These are phyloP conservation scores for Diplosphaera chodatii DNA, from an alignment of 139 green algal genomes.

Conservation along the genomic window DNA sequence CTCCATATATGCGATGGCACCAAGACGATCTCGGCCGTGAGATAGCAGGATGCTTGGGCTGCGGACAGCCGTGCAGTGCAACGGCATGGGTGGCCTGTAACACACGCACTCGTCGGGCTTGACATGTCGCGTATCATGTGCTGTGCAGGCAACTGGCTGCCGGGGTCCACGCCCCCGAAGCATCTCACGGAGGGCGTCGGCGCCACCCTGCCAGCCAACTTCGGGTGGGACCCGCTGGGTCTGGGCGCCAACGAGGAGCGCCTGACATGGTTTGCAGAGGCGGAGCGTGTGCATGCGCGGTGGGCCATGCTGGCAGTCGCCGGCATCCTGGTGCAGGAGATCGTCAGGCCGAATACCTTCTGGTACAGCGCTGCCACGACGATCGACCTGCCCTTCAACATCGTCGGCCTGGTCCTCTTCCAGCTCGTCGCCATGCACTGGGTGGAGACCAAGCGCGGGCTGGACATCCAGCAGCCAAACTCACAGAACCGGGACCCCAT, in stretches of 20 bases:
- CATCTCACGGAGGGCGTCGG: neutral
- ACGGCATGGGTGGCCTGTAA: no score
- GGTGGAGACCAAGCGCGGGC: constrained; percentile 48
- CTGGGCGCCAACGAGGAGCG: constrained; percentile 55
- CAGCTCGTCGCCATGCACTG: constrained; percentile 86
- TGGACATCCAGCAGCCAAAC: constrained; percentile 74
- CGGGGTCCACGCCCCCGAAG: constrained; percentile 1
- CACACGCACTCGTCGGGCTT: no score
- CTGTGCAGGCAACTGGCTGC: constrained; percentile 21
- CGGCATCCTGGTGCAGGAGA: constrained; percentile 75
- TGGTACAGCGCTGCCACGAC: constrained; percentile 51
- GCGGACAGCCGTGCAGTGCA: no score
- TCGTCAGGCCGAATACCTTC: constrained; percentile 65
- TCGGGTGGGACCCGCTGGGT: constrained; percentile 62
- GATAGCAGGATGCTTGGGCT: no score
- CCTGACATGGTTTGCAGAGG: constrained; percentile 24
- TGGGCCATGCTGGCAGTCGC: constrained; percentile 90
- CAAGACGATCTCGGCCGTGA: no score
- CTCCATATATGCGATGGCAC: no score
- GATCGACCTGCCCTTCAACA: constrained; percentile 59
- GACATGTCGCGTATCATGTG: neutral
- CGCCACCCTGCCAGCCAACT: neutral
- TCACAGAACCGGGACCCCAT: constrained; percentile 73
- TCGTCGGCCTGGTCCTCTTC: constrained; percentile 69
- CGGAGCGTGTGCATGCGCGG: constrained; percentile 56